Percentiles rank a stretch among this genome's conserved stretches.
These are phyloP conservation scores for Arthrobotrys conoides DNA, from an alignment of 2,329 filamentous ascomycete genomes.

Conservation along the genomic window DNA sequence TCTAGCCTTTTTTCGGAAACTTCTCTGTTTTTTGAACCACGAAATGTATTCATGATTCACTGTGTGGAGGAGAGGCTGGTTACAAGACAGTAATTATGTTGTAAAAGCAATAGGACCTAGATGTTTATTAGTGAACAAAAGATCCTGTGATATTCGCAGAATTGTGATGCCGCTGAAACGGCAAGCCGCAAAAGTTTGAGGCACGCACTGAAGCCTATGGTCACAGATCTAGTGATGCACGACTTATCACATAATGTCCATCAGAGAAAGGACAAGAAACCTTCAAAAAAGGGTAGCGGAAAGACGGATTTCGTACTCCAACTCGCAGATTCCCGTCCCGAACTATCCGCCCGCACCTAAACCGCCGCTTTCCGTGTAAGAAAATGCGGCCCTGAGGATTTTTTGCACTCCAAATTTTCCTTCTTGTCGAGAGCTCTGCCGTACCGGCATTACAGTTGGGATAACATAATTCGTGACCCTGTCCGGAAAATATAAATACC, in stretches of 20 bases:
- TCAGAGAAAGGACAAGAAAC: conserved; percentile 1
- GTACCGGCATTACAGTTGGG: not conserved
- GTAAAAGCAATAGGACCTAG: conserved; percentile 6
- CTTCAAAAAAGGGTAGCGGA: not conserved
- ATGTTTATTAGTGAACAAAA: not conserved
- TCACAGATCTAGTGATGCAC: conserved; percentile 1
- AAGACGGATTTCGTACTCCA: conserved; percentile 3
- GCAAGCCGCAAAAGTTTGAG: not conserved
- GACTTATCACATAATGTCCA: conserved; percentile 24
- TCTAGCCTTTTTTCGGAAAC: not conserved
- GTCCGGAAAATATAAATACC: not conserved
- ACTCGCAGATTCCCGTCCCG: conserved; percentile 12
- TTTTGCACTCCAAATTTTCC: not conserved
- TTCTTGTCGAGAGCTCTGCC: not conserved
- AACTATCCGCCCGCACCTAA: conserved; percentile 6
- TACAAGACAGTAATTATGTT: not conserved
- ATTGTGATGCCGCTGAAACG: conserved; percentile 17
- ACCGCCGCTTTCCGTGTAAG: conserved; percentile 1
- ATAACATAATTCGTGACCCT: not conserved
- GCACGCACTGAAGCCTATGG: not conserved
- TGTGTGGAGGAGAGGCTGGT: not conserved
- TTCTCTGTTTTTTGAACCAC: no score
- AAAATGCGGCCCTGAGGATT: not conserved
- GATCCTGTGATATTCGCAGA: not conserved
- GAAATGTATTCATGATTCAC: no score